phyloP scores from a whole-genome alignment of 345 rosid genomes.

The Carallia pectinifolia region DNA sequence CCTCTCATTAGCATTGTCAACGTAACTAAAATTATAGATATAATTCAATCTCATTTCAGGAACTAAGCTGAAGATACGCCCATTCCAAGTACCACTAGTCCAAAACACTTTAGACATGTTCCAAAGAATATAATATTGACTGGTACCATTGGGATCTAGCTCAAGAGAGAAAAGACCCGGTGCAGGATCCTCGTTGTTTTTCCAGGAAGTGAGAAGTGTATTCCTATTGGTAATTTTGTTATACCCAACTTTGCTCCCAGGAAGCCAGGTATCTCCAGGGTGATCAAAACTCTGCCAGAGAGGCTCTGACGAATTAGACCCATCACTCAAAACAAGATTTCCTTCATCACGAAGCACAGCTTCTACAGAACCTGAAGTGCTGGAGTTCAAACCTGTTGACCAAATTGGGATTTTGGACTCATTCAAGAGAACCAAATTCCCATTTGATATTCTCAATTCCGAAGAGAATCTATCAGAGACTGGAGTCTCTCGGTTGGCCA shows the following conservation, averaged over 20 bases:
- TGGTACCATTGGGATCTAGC: constrained; percentile 46
- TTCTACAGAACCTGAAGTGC: constrained; percentile 24
- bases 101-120: constrained; percentile 48
- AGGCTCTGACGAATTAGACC: constrained; percentile 15
- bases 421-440: constrained; percentile 65
- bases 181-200: constrained; percentile 55
- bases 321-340: constrained; percentile 54
- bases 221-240: constrained; percentile 36
- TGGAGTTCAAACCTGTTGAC: constrained; percentile 58
- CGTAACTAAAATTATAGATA: constrained; percentile 50
- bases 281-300: constrained; percentile 82
- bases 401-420: constrained; percentile 47
- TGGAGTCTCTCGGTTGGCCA: constrained; percentile 71
- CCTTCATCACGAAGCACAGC: constrained; percentile 60
- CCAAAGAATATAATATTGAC: constrained; percentile 53
- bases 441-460: constrained; percentile 47
- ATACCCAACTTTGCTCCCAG: constrained; percentile 53
- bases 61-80: constrained; percentile 40
- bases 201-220: constrained; percentile 61
- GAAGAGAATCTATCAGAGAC: constrained; percentile 43
- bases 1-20: constrained; percentile 40
- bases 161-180: constrained; percentile 73
- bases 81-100: constrained; percentile 71
- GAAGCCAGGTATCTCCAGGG: constrained; percentile 70
- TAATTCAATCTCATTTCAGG: constrained; percentile 70